Percentiles rank a stretch among this genome's conserved stretches.
Conservation (phyloP, 1,139 yeast genomes). For the Saccharomyces hybrid region DNA sequence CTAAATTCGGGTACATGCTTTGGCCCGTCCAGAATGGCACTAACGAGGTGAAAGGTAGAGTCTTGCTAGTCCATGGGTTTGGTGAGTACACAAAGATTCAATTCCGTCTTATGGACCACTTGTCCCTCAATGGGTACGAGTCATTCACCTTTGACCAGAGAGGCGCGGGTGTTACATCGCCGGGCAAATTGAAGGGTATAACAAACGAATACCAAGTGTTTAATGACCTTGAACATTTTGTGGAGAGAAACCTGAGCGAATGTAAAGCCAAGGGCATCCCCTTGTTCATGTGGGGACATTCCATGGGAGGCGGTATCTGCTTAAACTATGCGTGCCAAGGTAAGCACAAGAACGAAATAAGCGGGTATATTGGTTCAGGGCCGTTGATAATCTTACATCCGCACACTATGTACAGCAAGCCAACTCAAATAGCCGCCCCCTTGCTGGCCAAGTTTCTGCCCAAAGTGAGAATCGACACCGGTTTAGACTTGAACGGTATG, state of each 20-base stretch:
- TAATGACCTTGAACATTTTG: constrained; percentile 61
- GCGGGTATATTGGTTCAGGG: constrained; percentile 53
- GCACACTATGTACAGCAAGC: constrained; percentile 47
- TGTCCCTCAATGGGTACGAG: constrained; percentile 60
- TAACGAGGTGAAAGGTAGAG: constrained; percentile 30
- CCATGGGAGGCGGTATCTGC: constrained; percentile 92
- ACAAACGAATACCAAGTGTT: constrained; percentile 60
- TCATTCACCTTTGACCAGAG: constrained; percentile 77
- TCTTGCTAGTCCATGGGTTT: constrained; percentile 74
- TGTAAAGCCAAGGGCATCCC: constrained; percentile 31
- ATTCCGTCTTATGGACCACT: constrained; percentile 49
- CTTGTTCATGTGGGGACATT: constrained; percentile 67
- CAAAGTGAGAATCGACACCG: constrained; percentile 47
- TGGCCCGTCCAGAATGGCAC: constrained; percentile 19
- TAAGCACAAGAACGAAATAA: constrained; percentile 43
- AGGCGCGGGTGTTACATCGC: constrained; percentile 76
- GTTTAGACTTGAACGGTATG: constrained; percentile 46
- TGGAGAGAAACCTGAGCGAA: constrained; percentile 32
- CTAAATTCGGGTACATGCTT: constrained; percentile 24
- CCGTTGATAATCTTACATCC: constrained; percentile 62
- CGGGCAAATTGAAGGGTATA: constrained; percentile 50
- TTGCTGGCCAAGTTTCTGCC: constrained; percentile 47
- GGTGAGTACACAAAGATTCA: constrained; percentile 56
- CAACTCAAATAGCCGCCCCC: constrained; percentile 43
- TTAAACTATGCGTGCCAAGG: constrained; percentile 72